A percentile compares a stretch with the other conserved stretches of the same genome.
phyloP scores from a whole-genome alignment of 257 asterid genomes.

The Primulina huaijiensis region DNA sequence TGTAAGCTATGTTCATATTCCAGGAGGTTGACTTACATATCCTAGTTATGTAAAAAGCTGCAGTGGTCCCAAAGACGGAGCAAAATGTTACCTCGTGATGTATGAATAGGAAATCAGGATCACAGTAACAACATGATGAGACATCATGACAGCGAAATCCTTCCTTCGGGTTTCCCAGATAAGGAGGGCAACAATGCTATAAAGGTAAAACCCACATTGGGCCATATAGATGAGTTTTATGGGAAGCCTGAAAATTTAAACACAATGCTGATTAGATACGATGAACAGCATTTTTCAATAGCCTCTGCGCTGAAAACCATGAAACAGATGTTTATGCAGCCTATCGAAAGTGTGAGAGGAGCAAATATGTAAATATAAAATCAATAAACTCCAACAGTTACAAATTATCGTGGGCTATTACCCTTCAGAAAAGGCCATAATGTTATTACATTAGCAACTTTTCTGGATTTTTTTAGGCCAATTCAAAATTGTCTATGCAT shows the following conservation, averaged over 20 bases:
- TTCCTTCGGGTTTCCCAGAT: constrained; percentile 93
- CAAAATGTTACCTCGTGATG: constrained; percentile 53
- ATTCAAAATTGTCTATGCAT: background rate
- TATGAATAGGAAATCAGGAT: constrained; percentile 68
- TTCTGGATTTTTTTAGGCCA: background rate
- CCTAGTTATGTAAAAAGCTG: background rate
- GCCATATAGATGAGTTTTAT: constrained; percentile 75
- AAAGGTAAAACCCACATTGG: constrained; percentile 89
- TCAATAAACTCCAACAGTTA: constrained; percentile 2
- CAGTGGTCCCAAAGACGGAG: constrained; percentile 14
- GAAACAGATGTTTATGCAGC: constrained; percentile 18
- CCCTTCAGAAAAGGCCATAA: background rate
- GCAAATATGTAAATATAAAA: background rate
- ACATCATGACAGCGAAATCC: constrained; percentile 90
- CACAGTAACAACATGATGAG: constrained; percentile 85
- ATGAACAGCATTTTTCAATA: constrained; percentile 1
- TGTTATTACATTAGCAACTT: constrained; percentile 8
- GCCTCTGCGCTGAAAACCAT: background rate
- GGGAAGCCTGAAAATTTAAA: constrained; percentile 51
- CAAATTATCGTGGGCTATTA: background rate
- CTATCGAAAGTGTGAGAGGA: background rate
- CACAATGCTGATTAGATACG: constrained; percentile 18
- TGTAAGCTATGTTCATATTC: background rate
- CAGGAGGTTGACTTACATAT: background rate
- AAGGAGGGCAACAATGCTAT: constrained; percentile 80